Conservation (phyloP, 192 early-diverging fungal genomes). For the Glomus cerebriforme region DNA sequence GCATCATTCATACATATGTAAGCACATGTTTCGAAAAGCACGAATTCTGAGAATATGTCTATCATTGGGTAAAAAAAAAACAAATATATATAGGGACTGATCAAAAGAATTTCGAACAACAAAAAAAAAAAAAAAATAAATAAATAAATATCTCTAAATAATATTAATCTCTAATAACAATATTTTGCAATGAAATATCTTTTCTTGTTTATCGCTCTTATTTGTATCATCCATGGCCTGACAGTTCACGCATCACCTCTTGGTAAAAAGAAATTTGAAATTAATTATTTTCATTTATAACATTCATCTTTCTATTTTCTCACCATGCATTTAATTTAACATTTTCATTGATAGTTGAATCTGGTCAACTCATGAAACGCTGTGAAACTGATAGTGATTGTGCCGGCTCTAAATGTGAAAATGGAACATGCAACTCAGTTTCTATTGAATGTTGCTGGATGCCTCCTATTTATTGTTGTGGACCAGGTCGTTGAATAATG, state of each 20-base stretch:
- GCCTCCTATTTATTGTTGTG: background rate
- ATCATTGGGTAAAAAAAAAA: background rate
- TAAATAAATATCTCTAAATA: background rate
- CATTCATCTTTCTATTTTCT: background rate
- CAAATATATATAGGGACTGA: background rate
- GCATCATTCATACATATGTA: too few relatives aligned
- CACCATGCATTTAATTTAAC: background rate
- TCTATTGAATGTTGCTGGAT: background rate
- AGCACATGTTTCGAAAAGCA: too few relatives aligned
- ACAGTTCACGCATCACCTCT: background rate
- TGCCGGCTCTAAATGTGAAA: background rate
- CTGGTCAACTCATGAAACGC: background rate
- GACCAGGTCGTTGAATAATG: background rate
- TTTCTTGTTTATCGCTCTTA: background rate
- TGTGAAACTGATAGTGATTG: background rate
- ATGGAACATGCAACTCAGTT: background rate
- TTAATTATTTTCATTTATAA: slow-evolving; percentile 3
- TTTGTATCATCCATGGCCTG: background rate
- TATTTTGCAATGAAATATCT: slow-evolving; percentile 15
- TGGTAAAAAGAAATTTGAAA: background rate
- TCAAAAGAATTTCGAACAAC: background rate
- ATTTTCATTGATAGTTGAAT: background rate
- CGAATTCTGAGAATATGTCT: too few relatives aligned
- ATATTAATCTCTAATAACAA: background rate
- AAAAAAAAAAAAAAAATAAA: background rate